phyloP scores from a whole-genome alignment of 2,329 filamentous ascomycete genomes.

The Aureobasidium pullulans region DNA sequence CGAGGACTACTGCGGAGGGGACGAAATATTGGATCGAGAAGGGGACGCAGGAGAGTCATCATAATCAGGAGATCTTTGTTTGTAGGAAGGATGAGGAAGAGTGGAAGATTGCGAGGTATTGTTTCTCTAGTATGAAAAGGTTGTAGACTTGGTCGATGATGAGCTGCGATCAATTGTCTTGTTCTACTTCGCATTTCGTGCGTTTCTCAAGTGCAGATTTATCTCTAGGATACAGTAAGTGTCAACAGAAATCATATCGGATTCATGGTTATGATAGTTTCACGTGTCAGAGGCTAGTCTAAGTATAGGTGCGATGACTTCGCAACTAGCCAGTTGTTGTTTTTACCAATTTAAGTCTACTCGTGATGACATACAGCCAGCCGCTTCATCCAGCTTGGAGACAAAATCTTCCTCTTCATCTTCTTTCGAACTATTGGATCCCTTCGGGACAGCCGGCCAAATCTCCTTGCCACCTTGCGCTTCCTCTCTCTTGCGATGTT shows the following conservation, averaged over 20 bases:
- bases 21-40: background rate
- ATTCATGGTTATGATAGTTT: no score
- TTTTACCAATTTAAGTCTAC: background rate
- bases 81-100: background rate
- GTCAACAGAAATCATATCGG: no score
- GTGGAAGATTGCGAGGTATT: background rate
- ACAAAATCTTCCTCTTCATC: background rate
- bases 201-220: background rate
- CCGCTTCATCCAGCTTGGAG: background rate
- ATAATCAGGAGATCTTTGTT: background rate
- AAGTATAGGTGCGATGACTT: no score
- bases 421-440: background rate
- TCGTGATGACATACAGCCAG: background rate
- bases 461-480: conserved; percentile 20
- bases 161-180: background rate
- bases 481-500: conserved; percentile 23
- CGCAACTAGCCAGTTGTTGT: no score
- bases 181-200: no score
- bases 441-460: conserved; percentile 18
- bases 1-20: background rate
- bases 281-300: no score
- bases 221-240: background rate
- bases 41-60: background rate
- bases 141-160: background rate
- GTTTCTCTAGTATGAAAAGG: background rate